A percentile compares a stretch with the other conserved stretches of the same genome.
Evolutionary conservation across 2,329 filamentous ascomycete species (phyloP).

Genomic region (Xylaria sp.): DNA sequence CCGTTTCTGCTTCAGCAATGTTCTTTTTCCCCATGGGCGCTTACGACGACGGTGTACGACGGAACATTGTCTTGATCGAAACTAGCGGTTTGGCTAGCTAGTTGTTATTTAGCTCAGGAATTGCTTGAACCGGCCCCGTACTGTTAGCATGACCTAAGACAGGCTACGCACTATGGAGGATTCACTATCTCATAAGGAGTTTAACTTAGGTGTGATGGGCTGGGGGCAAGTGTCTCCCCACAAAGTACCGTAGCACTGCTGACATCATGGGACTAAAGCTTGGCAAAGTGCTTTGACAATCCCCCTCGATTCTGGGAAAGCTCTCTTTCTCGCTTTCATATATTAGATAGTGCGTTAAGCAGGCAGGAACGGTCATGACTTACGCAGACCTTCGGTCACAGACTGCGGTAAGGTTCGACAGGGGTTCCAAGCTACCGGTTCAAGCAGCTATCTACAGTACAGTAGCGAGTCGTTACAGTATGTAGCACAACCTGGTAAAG

Average conservation of each 20-base stretch:
- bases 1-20: not conserved
- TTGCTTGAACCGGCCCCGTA: not conserved
- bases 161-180: no score
- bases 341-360: no score
- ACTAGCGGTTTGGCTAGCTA: constrained; percentile 1
- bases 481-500: not conserved
- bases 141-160: not conserved
- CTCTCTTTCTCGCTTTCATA: not conserved
- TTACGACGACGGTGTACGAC: not conserved
- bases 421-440: constrained; percentile 33
- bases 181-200: not conserved
- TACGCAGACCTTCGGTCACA: not conserved
- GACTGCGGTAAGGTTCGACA: not conserved
- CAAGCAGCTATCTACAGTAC: not conserved
- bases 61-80: not conserved
- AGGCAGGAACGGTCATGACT: not conserved
- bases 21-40: not conserved
- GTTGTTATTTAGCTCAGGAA: constrained; percentile 2
- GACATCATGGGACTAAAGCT: not conserved
- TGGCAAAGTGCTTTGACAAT: not conserved
- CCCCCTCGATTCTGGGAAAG: not conserved
- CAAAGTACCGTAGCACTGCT: not conserved
- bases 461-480: not conserved
- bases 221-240: not conserved
- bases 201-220: not conserved